Evolutionary conservation across 2,329 filamentous ascomycete genomes (phyloP).

Genomic region (Aspergillus sojae): DNA sequence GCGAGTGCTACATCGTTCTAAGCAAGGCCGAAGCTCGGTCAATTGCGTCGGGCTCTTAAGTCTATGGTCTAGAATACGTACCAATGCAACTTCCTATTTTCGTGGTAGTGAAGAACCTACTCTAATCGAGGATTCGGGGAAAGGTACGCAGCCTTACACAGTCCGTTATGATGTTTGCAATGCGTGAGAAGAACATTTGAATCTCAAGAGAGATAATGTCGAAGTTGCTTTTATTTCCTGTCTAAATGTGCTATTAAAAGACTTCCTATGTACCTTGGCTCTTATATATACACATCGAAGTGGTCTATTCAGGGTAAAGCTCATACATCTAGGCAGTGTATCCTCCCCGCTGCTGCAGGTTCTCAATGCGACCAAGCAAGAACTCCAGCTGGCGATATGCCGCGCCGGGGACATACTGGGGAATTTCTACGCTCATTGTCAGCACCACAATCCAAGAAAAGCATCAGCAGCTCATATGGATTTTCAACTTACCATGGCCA

Average conservation of each 20-base stretch:
- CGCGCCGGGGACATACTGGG: slow-evolving; percentile 68
- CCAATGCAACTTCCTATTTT: too few relatives aligned
- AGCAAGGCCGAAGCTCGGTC: background rate
- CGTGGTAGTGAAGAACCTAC: background rate
- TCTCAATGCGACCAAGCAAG: slow-evolving; percentile 66
- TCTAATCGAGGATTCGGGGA: background rate
- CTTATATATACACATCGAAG: background rate
- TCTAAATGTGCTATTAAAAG: background rate
- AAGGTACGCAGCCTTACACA: background rate
- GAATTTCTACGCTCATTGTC: slow-evolving; percentile 57
- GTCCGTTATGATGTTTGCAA: background rate
- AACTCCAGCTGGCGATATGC: slow-evolving; percentile 76
- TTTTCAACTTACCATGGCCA: slow-evolving; percentile 56
- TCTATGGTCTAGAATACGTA: too few relatives aligned
- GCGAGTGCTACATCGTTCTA: background rate
- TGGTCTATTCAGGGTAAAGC: background rate
- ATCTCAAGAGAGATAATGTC: background rate
- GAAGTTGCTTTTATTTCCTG: background rate
- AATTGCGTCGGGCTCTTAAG: background rate
- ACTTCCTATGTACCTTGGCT: background rate
- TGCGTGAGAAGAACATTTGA: background rate
- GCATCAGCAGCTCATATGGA: background rate
- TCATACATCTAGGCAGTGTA: slow-evolving; percentile 14
- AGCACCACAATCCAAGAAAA: slow-evolving; percentile 55
- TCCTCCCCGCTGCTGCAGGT: slow-evolving; percentile 6